Evolutionary conservation across 1,284 basidiomycete genomes (phyloP), one percentile per base, ranked within the genome.

Genomic region (Singerocomus rubriflavus): DNA sequence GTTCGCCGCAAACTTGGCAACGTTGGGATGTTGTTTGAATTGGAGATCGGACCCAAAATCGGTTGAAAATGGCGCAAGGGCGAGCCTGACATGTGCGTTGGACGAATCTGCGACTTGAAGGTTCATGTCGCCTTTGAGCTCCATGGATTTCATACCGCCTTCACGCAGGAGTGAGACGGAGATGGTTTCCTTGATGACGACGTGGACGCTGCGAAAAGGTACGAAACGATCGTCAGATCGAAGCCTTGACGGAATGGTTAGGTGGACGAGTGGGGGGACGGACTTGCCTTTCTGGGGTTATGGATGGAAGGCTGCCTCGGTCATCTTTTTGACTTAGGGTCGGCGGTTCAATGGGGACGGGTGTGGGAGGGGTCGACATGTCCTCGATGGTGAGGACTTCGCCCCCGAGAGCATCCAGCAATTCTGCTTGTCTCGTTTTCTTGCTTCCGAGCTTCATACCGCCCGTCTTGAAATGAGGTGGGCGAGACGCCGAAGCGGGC

Each of bases 371-470:
- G 17, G 71, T 70, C 9, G 82, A 81, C 56, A 80, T 72, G 50
- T 88, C 81, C 48, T 82, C 74, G 21, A 75, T 72, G 4, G 82
- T 73, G 33, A 85, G 73, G 11, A 81, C 81, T 57, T 91, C 91
- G 3, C 84, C 83, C n/a, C 91, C 93, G 13, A 98, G 77, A 3
- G 90, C 86, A 63, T 93, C 91, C 40, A 97, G 72, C 17, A 98
- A 72, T 58, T 96, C 93, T 17, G 88, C 84, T 58, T 91, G 87
- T 62, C 87, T 88, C 44, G 86, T 87, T 72, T 93, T 96, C 75
- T 96, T 97, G 61, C 83, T 80, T 33, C 95, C 95, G n/a, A 99
- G 80, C 68, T 98, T 98, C 96, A 99, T 98, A 30, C 96, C 95
- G 31, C 87, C 84, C 46, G 89, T 86, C 77, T 97, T 98, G 85